Conservation (phyloP, 2,329 filamentous ascomycete species). For the Claviceps pazoutovae region DNA sequence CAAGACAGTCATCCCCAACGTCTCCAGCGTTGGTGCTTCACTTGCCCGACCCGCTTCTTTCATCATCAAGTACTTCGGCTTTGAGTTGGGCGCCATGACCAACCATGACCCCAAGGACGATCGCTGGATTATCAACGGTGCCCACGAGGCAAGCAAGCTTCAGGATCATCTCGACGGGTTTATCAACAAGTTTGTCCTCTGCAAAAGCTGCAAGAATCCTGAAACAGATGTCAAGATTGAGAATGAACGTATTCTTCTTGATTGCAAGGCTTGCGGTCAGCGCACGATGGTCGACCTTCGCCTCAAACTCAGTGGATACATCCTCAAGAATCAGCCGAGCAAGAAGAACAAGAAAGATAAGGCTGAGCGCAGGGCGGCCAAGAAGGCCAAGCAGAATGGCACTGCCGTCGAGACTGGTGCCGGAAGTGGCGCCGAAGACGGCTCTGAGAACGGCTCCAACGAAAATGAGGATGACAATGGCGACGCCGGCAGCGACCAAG, state of each 20-base stretch:
- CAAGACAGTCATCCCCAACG: constrained; percentile 95
- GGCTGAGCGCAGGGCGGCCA: constrained; percentile 78
- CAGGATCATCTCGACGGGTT: constrained; percentile 98
- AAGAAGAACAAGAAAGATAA: constrained; percentile 97
- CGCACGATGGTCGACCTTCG: constrained; percentile 82
- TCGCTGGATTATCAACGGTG: constrained; percentile 99
- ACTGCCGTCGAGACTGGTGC: constrained; percentile 42
- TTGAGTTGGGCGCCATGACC: constrained; percentile 96
- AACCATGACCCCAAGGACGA: constrained; percentile 95
- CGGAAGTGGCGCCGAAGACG: constrained; percentile 47
- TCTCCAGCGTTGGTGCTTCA: constrained; percentile 83
- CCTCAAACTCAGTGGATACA: constrained; percentile 93
- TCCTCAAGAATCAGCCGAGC: constrained; percentile 76
- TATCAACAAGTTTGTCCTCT: constrained; percentile 97
- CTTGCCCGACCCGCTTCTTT: constrained; percentile 86
- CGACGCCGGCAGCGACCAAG: constrained; percentile 77
- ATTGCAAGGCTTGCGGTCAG: constrained; percentile 98
- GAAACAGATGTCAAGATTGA: constrained; percentile 95
- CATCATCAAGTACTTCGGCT: constrained; percentile 99
- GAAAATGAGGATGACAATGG: constrained; percentile 34
- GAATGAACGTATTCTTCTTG: constrained; percentile 78
- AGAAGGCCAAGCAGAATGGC: constrained; percentile 69
- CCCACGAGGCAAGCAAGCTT: constrained; percentile 86
- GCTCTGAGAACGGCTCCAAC: constrained; percentile 35
- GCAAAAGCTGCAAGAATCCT: constrained; percentile 99